Evolutionary conservation across 768 basidiomycete genomes (phyloP), one percentile per base, ranked within the genome.

Genomic region (Dendrothele bispora): DNA sequence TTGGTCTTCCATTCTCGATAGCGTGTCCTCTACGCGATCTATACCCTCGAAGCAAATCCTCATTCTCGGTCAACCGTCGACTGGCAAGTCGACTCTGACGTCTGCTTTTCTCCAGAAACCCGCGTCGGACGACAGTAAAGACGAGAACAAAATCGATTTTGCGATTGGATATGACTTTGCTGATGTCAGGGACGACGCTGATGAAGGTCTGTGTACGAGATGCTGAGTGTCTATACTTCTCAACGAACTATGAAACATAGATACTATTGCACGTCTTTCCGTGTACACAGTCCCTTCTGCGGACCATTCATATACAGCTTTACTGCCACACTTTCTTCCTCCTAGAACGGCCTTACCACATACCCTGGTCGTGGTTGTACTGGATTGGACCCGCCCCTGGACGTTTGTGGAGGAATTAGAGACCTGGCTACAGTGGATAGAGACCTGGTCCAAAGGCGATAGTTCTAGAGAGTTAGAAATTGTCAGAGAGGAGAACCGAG

Each of bases 331-430:
- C 50, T 90, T 92, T 54, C 66, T 94, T 21, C 88, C 90, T 1
- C 85, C 91, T 1, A 74, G 81, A 48, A 70, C 77, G 24, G 71
- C 80, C 5, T 66, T 91, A 11, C 77, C 79, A 3, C 84, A 91
- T 53, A 86, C 88, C 0, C 72, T 91, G 25, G 82, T 93, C 37
- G 69, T 97, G 59, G 88, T 98, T 56, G 82, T 86, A 0, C 71
- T 99, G 8, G 95, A 99, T 64, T 99, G 97, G 95, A 95, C 93
- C 55, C 80, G 80, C 54, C 95, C 95, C 1, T 95, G 91, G 83
- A 80, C 84, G 1, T 98, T 98, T 63, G 70, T 97, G 2, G 81
- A 87, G 12, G 88, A 98, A 58, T 68, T 99, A 8, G 73, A 88
- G 51, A 78, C 70, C 38, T 98, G 95, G 95, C 68, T 98, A 39